Conservation (phyloP, 495 filamentous ascomycete genomes). For the Neurospora sp. region DNA sequence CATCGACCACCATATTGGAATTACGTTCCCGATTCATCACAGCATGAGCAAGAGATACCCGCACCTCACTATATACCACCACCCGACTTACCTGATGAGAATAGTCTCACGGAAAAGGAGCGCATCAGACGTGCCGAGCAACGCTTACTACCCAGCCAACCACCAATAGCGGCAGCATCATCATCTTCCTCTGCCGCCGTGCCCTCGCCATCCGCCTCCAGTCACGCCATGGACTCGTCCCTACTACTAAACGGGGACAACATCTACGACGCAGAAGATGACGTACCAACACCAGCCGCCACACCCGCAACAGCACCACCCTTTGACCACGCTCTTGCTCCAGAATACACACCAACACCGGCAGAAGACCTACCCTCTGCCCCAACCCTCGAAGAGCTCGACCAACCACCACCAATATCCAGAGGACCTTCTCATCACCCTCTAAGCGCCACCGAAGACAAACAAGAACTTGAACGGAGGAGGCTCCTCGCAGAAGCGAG, state of each 20-base stretch:
- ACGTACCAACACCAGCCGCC: neutral
- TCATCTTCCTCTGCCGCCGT: neutral
- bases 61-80: conserved; percentile 36
- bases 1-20: conserved; percentile 18
- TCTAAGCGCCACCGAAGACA: conserved; percentile 50
- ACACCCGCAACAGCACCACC: neutral
- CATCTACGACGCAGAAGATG: conserved; percentile 27
- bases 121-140: conserved; percentile 57
- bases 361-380: conserved; percentile 28
- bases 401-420: neutral
- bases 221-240: conserved; percentile 37
- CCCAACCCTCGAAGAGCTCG: conserved; percentile 34
- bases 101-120: conserved; percentile 56
- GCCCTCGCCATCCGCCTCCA: neutral
- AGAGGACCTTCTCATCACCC: neutral
- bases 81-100: conserved; percentile 43
- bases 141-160: conserved; percentile 59
- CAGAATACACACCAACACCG: conserved; percentile 1
- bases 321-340: neutral
- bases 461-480: conserved; percentile 71
- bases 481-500: conserved; percentile 63
- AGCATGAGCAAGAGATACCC: conserved; percentile 11
- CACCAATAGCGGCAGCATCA: conserved; percentile 36
- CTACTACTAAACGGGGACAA: conserved; percentile 23
- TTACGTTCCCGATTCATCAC: conserved; percentile 1